Evolutionary conservation across 192 early-diverging fungal genomes (phyloP).

Genomic region (Umbelopsis vinacea): DNA sequence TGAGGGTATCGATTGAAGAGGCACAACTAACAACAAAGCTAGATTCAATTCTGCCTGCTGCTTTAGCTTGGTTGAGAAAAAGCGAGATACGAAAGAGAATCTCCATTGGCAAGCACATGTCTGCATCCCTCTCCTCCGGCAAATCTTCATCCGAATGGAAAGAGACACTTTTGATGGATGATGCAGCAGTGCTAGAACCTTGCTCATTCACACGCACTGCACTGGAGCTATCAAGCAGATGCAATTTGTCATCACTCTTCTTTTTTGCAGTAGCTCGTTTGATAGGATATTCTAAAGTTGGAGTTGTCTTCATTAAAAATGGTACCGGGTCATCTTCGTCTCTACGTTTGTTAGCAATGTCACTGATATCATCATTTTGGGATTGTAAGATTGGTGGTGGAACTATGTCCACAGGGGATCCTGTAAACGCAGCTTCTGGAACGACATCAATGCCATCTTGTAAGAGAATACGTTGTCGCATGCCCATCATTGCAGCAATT

Average conservation of each 20-base stretch:
- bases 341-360: constrained; percentile 7
- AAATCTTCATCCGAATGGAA: constrained; percentile 38
- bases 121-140: constrained; percentile 48
- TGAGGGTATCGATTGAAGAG: constrained; percentile 51
- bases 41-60: constrained; percentile 43
- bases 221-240: not conserved
- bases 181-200: constrained; percentile 29
- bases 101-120: constrained; percentile 56
- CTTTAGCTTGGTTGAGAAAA: constrained; percentile 46
- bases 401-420: not conserved
- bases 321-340: not conserved
- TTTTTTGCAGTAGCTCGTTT: not conserved
- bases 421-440: not conserved
- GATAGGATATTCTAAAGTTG: not conserved
- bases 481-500: constrained; percentile 4
- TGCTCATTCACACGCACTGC: not conserved
- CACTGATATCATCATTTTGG: constrained; percentile 12
- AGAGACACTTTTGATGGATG: constrained; percentile 34
- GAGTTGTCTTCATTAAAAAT: not conserved
- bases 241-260: not conserved
- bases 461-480: not conserved
- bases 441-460: not conserved
- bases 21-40: constrained; percentile 41
- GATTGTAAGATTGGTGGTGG: not conserved
- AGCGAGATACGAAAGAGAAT: constrained; percentile 51